Evolutionary conservation across 306 rosid genomes (phyloP), one percentile per base, ranked within the genome.

Genomic region (Trifolium subterraneum): DNA sequence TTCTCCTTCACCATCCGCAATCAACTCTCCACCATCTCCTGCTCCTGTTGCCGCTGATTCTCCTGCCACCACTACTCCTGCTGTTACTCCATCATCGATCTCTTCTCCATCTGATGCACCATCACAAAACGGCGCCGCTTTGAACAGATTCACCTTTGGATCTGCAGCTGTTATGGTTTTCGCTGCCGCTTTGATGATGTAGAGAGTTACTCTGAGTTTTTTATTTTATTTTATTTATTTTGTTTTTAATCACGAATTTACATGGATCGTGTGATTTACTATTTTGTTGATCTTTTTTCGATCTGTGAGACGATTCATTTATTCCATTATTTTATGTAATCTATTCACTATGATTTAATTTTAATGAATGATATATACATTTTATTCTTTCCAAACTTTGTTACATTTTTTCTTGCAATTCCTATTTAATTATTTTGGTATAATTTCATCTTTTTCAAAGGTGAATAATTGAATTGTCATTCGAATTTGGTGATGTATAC

Each of bases 21-120:
- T 20, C 58, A 23, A 33, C 71, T 84, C 92, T 72, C 88, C 88
- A 2, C 88, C 88, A 0, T 42, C 83, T 29, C 81, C 84, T 27
- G 54, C 89, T 16, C 60, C 68, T 1, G 10, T 80, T 14, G 9
- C 87, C 2, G 7, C 84, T 6, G 67, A 1, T 0, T 51, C 89
- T 0, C 84, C 90, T 0, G 76, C 59, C 2, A 35, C n/a, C 31
- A 1, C 59, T 54, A 84, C 31, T 27, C 4, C 82, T 6, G 5
- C 78, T 0, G 9, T 25, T 2, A 27, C 86, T 80, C 90, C 93
- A 4, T 44, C 87, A 0, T 50, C 84, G 2, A 83, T 83, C 36
- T 54, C 84, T 2, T 0, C 2, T 14, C 87, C 90, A 0, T 8
- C 87, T n/a, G 68, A 45, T 8, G 78, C 85, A 16, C 85, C 83